Percentiles rank a stretch among this genome's conserved stretches.
These are phyloP conservation scores for Clavispora asparagi DNA, from an alignment of 805 yeast genomes.

Conservation along the genomic window DNA sequence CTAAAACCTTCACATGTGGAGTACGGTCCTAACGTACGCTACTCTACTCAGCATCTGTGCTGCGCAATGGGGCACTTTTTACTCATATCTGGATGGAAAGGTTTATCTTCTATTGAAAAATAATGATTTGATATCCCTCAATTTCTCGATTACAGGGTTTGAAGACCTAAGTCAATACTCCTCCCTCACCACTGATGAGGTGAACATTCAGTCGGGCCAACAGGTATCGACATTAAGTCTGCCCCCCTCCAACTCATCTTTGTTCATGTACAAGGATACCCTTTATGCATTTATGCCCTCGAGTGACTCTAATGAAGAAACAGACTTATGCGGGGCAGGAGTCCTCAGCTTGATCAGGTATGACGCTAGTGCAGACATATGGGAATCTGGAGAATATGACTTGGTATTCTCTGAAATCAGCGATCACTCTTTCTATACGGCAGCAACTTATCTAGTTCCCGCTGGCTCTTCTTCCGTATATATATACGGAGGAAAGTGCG, in stretches of 20 bases:
- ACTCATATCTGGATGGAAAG: slow-evolving; percentile 28
- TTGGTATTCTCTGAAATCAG: slow-evolving; percentile 18
- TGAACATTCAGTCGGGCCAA: slow-evolving; percentile 19
- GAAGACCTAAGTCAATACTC: slow-evolving; percentile 5
- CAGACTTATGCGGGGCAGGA: slow-evolving; percentile 26
- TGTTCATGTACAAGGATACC: slow-evolving; percentile 23
- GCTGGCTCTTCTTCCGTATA: slow-evolving; percentile 35
- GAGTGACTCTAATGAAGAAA: background rate
- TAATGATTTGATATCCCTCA: slow-evolving; percentile 31
- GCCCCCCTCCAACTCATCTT: slow-evolving; percentile 30
- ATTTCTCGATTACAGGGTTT: slow-evolving; percentile 32
- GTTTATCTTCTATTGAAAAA: slow-evolving; percentile 32
- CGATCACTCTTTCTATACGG: slow-evolving; percentile 27
- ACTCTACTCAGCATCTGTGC: background rate
- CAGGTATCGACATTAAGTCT: slow-evolving; percentile 16
- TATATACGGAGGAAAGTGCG: slow-evolving; percentile 50
- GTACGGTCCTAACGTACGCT: background rate
- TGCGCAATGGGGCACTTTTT: slow-evolving; percentile 30
- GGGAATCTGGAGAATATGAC: slow-evolving; percentile 15
- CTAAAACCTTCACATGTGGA: background rate
- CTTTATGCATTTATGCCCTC: slow-evolving; percentile 26
- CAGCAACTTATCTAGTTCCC: slow-evolving; percentile 40
- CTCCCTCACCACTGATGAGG: slow-evolving; percentile 7
- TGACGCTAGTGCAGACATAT: slow-evolving; percentile 11
- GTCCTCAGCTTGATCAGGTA: slow-evolving; percentile 19